These are phyloP conservation scores for Globisporangium viniferum DNA, from an alignment of 352 stramenopile genomes.

Conservation along the genomic window DNA sequence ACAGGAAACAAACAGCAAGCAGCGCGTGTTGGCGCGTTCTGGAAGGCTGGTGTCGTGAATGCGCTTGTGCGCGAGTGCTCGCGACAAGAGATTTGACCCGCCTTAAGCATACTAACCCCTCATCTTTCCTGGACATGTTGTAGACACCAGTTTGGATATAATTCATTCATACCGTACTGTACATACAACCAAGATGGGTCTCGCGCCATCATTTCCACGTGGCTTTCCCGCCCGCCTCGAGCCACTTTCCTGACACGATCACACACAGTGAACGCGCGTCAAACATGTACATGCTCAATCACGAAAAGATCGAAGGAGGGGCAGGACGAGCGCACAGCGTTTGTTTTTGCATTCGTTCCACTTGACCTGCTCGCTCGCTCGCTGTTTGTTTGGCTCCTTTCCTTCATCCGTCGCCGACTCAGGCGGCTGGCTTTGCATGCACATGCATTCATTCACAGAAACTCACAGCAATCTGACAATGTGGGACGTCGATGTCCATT, in stretches of 20 bases:
- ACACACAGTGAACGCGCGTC: not conserved
- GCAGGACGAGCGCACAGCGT: not conserved
- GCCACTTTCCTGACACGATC: not conserved
- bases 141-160: not conserved
- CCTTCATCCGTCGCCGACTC: not conserved
- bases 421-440: not conserved
- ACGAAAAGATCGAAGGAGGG: not conserved
- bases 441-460: constrained; percentile 3
- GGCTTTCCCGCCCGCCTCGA: not conserved
- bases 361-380: not conserved
- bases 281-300: not conserved
- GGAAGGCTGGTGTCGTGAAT: not conserved
- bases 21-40: not conserved
- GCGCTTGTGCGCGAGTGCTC: not conserved
- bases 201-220: not conserved
- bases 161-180: not conserved
- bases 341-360: constrained; percentile 11
- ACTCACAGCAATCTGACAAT: constrained; percentile 6
- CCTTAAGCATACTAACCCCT: not conserved
- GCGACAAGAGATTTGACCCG: not conserved
- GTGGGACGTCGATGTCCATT: constrained; percentile 17
- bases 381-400: not conserved
- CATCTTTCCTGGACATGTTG: not conserved
- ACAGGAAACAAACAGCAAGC: not conserved
- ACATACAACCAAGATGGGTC: not conserved